These are phyloP conservation scores for Plasmopara halstedii DNA, from an alignment of 352 stramenopile species.

Conservation along the genomic window DNA sequence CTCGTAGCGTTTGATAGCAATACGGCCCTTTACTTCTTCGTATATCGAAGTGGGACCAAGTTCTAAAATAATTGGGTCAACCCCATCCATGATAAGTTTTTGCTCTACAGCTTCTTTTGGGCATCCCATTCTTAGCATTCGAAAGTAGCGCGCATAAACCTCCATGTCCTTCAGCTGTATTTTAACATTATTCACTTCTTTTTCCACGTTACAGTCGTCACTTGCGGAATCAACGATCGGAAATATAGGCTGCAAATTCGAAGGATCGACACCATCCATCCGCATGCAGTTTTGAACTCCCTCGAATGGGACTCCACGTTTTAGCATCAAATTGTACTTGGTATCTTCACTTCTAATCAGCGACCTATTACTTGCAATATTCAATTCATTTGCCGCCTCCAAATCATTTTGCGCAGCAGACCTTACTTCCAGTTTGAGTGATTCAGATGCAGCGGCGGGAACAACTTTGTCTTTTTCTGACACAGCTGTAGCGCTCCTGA, in stretches of 20 bases:
- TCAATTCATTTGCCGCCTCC: constrained; percentile 7
- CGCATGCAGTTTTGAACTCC: constrained; percentile 68
- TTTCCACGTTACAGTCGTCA: not conserved
- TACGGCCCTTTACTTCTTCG: constrained; percentile 53
- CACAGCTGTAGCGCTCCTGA: constrained; percentile 15
- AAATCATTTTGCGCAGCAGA: constrained; percentile 12
- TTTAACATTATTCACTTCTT: constrained; percentile 1
- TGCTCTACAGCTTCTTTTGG: constrained; percentile 85
- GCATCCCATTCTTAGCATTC: constrained; percentile 91
- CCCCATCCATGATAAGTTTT: constrained; percentile 88
- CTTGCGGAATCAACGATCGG: not conserved
- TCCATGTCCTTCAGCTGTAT: constrained; percentile 51
- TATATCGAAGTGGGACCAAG: constrained; percentile 52
- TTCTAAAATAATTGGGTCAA: constrained; percentile 59
- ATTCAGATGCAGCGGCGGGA: constrained; percentile 1
- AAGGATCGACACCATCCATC: constrained; percentile 50
- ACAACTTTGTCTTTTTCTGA: constrained; percentile 10
- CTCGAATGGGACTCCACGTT: constrained; percentile 59
- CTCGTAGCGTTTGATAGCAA: constrained; percentile 14
- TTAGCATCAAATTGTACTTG: constrained; percentile 64
- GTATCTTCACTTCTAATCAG: constrained; percentile 4
- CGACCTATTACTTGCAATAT: constrained; percentile 1
- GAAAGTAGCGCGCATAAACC: constrained; percentile 86
- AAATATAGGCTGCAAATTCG: constrained; percentile 18
- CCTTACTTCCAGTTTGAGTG: constrained; percentile 11